These are phyloP conservation scores for Stephania cephalantha DNA, from an alignment of 164 flowering plant species.

Conservation along the genomic window DNA sequence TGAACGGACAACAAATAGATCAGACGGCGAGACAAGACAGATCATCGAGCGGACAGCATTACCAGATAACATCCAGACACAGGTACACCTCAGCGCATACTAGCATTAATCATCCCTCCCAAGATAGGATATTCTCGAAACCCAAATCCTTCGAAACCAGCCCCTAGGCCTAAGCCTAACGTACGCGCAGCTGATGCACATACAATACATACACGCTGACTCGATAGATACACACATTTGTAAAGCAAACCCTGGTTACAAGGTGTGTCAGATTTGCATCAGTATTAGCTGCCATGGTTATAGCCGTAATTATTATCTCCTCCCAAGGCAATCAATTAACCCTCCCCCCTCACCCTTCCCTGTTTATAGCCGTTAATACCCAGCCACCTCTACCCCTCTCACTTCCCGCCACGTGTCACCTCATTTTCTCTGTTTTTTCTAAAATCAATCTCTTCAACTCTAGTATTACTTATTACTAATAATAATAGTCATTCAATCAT, in stretches of 20 bases:
- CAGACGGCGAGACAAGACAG: too few relatives aligned
- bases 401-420: not conserved
- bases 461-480: too few relatives aligned
- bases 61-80: too few relatives aligned
- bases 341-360: not conserved
- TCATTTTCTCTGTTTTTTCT: not conserved
- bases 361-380: not conserved
- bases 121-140: too few relatives aligned
- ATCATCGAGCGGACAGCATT: too few relatives aligned
- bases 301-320: not conserved
- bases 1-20: too few relatives aligned
- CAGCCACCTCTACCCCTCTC: not conserved
- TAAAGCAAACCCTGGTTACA: not conserved
- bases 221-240: not conserved
- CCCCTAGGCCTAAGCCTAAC: not conserved
- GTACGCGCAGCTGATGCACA: not conserved
- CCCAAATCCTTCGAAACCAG: too few relatives aligned
- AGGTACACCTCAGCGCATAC: too few relatives aligned
- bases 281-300: not conserved
- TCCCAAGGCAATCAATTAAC: not conserved
- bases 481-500: too few relatives aligned
- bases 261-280: not conserved
- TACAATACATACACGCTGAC: not conserved
- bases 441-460: too few relatives aligned
- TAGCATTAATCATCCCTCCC: too few relatives aligned